phyloP scores from a whole-genome alignment of 1,284 basidiomycete species.

The Leccinum pachyderme region DNA sequence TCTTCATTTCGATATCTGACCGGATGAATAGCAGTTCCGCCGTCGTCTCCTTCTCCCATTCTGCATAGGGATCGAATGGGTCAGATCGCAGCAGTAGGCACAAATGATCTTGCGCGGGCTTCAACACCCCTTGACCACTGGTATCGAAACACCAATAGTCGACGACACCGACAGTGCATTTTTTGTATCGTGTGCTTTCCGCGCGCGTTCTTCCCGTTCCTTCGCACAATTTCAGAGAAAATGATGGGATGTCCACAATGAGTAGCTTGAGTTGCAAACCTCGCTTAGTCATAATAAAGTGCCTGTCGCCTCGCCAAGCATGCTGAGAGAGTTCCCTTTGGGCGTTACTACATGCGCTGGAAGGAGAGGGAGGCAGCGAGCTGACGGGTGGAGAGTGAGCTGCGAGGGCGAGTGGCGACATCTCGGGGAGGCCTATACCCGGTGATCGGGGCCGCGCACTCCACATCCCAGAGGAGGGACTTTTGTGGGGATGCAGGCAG shows the following conservation, averaged over 20 bases:
- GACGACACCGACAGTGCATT: constrained; percentile 29
- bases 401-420: background rate
- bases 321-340: background rate
- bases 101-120: constrained; percentile 28
- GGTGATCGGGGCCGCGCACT: background rate
- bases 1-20: constrained; percentile 20
- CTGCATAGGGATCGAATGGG: constrained; percentile 31
- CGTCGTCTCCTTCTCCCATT: constrained; percentile 29
- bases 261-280: constrained; percentile 31
- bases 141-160: constrained; percentile 35
- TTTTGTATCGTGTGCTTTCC: constrained; percentile 19
- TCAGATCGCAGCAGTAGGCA: constrained; percentile 30
- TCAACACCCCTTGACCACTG: constrained; percentile 25
- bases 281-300: constrained; percentile 35
- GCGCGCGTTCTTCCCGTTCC: constrained; percentile 4
- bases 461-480: background rate
- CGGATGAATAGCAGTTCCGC: constrained; percentile 27
- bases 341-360: background rate
- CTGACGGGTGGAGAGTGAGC: background rate
- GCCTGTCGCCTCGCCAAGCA: constrained; percentile 27
- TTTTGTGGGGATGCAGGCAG: background rate
- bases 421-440: background rate
- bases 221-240: constrained; percentile 19
- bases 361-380: background rate
- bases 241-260: constrained; percentile 23